These are phyloP conservation scores for peach (Prunus persica) DNA, from an alignment of 306 rosid genomes.

Conservation along the genomic window Prunus_persica_NCBIv2 NC_034014.1:3204001-3204500, in stretches of 20 bases:
- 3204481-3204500: slow-evolving; percentile 54
- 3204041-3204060: fast-evolving
- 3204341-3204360: neutral
- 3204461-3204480: slow-evolving; percentile 27
- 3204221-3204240: neutral
- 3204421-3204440: slow-evolving; percentile 29
- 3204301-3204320: no score
- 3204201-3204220: neutral
- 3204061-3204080: no score
- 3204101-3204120: neutral
- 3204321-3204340: no score
- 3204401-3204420: slow-evolving; percentile 26
- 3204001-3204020: no score
- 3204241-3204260: no score
- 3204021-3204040: no score
- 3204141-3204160: neutral
- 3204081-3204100: neutral
- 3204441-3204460: neutral
- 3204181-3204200: neutral
- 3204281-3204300: no score
- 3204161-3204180: neutral
- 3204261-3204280: no score
- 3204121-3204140: neutral
- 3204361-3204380: neutral
- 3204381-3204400: neutral